Base-by-base conservation (phyloP, 192 early-diverging fungal genomes). In the Podila epicladia region DNA sequence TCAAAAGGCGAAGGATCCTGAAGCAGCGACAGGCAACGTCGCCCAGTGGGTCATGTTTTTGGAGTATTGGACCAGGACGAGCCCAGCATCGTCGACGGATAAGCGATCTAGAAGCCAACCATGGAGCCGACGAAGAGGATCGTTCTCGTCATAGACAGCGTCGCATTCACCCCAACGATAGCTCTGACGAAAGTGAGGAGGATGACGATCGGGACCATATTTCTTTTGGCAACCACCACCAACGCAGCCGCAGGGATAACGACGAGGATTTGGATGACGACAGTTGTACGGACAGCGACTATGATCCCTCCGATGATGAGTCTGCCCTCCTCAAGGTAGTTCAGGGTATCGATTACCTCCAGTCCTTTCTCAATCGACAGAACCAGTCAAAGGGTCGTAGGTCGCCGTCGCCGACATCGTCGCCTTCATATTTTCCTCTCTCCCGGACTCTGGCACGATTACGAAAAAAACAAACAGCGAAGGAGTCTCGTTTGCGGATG, bases 291-390 rank as follows among this genome's bases (percentile, higher is more conserved):
- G 65, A 70, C 59, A 61, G 59, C 9, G 59, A 70, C 5, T 77
- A 64, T 38, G 76, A 72, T 35, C 38, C 65, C 19, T 72, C 71
- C 0, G 77, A 80, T 6, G 77, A 80, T 22, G 77, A 80, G 19
- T 69, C 65, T 6, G 28, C 71, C 8, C 32, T 80, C 29, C 69
- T 80, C 65, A 80, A 61, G 22, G 24, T 80, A 17, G 62, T 80
- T 48, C 69, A 71, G 15, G 62, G 62, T 0, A 50, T 80, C 19
- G 77, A 80, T 26, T 35, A 35, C 33, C 59, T 61, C 59, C 59
- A 61, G 15, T 26, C 29, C 19, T 32, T 38, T 13, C 32, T 48
- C 0, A 48, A 31, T 51, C 17, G 19, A 7, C 68, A 33, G 17
- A 5, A 31, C 9, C 33, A 61, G 19, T 26, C 33, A 61, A 37